Conservation (phyloP, 306 rosid genomes). For the Herpetospermum pedunculosum region DNA sequence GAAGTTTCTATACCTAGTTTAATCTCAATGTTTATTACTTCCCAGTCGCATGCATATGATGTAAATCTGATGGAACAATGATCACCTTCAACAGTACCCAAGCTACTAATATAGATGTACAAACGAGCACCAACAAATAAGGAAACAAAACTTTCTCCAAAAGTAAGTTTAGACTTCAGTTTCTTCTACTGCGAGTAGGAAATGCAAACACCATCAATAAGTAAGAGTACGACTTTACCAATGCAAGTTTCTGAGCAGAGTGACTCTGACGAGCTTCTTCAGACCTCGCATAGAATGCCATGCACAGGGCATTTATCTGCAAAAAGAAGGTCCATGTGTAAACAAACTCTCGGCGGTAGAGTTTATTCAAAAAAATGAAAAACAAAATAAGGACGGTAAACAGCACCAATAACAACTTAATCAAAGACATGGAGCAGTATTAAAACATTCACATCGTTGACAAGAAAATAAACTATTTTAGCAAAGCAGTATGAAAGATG, state of each 20-base stretch:
- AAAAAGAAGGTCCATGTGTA: constrained; percentile 12
- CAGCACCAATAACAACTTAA: not conserved
- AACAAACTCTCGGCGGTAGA: not conserved
- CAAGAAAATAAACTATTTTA: not conserved
- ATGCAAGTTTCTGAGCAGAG: constrained; percentile 74
- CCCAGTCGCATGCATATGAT: not conserved
- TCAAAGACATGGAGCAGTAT: not conserved
- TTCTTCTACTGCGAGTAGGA: not conserved
- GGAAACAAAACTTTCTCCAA: not conserved
- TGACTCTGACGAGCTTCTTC: constrained; percentile 88
- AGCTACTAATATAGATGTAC: not conserved
- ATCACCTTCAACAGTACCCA: not conserved
- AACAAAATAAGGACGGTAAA: not conserved
- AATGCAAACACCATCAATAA: not conserved
- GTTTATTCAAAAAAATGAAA: not conserved
- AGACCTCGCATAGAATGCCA: constrained; percentile 90
- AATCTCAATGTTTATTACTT: not conserved
- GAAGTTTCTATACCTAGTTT: not conserved
- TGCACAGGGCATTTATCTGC: constrained; percentile 88
- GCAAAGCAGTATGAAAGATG: not conserved
- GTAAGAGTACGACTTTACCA: constrained; percentile 34
- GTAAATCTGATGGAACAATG: not conserved
- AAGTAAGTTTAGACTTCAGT: not conserved
- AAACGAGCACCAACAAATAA: not conserved
- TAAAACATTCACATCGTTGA: not conserved